phyloP scores from a whole-genome alignment of 2,329 filamentous ascomycete species.

The Fusarium miscanthi region DNA sequence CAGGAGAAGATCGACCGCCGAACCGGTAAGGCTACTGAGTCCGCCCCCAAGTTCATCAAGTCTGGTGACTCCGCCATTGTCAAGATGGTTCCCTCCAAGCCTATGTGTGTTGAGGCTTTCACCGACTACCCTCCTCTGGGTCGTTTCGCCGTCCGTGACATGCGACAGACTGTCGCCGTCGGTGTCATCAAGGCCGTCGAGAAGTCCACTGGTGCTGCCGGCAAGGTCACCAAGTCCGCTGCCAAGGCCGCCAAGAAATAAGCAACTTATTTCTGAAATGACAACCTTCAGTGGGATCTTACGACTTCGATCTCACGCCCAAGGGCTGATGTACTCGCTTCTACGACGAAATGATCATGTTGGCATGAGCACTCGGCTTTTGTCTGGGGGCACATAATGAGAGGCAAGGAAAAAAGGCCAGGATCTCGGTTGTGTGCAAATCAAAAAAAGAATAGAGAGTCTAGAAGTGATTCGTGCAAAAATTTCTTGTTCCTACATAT shows the following conservation, averaged over 20 bases:
- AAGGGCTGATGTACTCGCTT: constrained; percentile 55
- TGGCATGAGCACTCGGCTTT: constrained; percentile 58
- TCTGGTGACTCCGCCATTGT: constrained; percentile 99
- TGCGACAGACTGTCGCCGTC: constrained; percentile 90
- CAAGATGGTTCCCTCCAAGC: constrained; percentile 99
- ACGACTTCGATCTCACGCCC: constrained; percentile 41
- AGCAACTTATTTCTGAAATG: constrained; percentile 51
- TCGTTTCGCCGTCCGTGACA: constrained; percentile 99
- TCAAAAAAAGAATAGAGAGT: constrained; percentile 63
- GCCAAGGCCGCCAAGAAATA: constrained; percentile 82
- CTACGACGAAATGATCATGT: constrained; percentile 59
- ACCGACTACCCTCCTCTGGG: constrained; percentile 99
- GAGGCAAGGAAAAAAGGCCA: constrained; percentile 53
- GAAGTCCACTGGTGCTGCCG: constrained; percentile 67
- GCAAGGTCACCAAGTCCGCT: constrained; percentile 78
- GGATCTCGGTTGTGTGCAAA: constrained; percentile 59
- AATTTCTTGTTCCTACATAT: constrained; percentile 8
- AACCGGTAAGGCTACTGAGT: constrained; percentile 97
- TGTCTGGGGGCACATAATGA: constrained; percentile 57
- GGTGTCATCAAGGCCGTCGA: constrained; percentile 93
- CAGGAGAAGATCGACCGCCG: constrained; percentile 99
- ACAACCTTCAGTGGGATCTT: constrained; percentile 42
- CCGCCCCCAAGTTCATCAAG: constrained; percentile 99
- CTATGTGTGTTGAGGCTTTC: constrained; percentile 99
- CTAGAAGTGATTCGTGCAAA: constrained; percentile 55